Evolutionary conservation across 2,329 filamentous ascomycete genomes (phyloP).

Genomic region (Remersonia thermophila): DNA sequence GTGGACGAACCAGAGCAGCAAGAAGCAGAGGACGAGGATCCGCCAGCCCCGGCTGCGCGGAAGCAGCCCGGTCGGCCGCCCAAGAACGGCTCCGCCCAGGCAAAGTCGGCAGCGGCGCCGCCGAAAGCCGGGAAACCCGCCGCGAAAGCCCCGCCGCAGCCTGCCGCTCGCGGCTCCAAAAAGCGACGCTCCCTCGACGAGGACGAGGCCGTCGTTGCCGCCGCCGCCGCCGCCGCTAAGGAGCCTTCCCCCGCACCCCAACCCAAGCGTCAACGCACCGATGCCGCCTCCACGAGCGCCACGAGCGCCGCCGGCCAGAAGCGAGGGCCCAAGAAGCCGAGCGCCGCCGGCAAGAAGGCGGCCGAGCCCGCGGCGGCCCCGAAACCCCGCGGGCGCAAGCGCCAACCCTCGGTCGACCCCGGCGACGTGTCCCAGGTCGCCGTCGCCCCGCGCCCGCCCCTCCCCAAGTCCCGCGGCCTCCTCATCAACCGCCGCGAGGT

Average conservation of each 20-base stretch:
- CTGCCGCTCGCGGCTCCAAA: conserved; percentile 6
- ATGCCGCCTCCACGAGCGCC: conserved; percentile 4
- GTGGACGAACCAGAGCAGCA: conserved; percentile 16
- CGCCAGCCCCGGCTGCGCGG: conserved; percentile 3
- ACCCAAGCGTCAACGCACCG: conserved; percentile 14
- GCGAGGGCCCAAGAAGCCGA: conserved; percentile 18
- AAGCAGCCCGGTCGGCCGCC: conserved; percentile 7
- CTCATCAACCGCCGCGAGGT: conserved; percentile 37
- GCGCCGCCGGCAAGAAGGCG: conserved; percentile 3
- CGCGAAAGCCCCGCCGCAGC: neutral
- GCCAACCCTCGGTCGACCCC: conserved; percentile 30
- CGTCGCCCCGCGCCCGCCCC: conserved; percentile 41
- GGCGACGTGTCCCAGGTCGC: conserved; percentile 34
- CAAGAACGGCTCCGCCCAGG: neutral
- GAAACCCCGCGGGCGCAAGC: conserved; percentile 18
- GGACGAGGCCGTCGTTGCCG: no score
- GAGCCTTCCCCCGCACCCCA: conserved; percentile 13
- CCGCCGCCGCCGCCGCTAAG: conserved; percentile 10
- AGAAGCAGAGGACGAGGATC: conserved; percentile 19
- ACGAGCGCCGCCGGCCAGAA: no score
- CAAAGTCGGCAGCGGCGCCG: conserved; percentile 1
- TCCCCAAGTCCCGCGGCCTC: conserved; percentile 42
- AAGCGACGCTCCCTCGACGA: conserved; percentile 19
- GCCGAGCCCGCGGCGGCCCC: conserved; percentile 3
- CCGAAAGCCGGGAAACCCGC: conserved; percentile 10